phyloP scores from a whole-genome alignment of 2,329 filamentous ascomycete genomes.

The Lasiodiplodia gonubiensis region DNA sequence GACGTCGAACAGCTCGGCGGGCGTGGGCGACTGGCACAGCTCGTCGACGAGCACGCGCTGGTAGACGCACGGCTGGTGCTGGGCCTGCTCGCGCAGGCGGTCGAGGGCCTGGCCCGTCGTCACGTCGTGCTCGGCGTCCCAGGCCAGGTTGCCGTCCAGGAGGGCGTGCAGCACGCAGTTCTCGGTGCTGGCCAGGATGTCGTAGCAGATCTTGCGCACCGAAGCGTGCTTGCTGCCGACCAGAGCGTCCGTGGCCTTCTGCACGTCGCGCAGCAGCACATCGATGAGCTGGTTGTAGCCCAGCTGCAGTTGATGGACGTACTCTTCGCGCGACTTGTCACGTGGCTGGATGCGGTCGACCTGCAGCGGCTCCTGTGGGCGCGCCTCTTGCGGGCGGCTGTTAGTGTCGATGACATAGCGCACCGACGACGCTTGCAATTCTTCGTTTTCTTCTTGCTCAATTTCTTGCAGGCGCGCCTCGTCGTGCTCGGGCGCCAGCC shows the following conservation, averaged over 20 bases:
- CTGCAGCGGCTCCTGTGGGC: conserved; percentile 22
- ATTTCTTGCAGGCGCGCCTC: conserved; percentile 24
- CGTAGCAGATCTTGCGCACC: conserved; percentile 29
- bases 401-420: conserved; percentile 13
- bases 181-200: conserved; percentile 29
- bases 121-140: conserved; percentile 29
- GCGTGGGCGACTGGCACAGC: conserved; percentile 28
- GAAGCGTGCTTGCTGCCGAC: conserved; percentile 25
- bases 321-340: conserved; percentile 29
- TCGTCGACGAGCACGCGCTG: conserved; percentile 30
- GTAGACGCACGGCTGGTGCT: conserved; percentile 28
- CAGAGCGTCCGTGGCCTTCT: conserved; percentile 14
- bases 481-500: conserved; percentile 24
- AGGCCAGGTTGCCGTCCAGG: conserved; percentile 30
- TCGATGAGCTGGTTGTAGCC: conserved; percentile 30
- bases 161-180: conserved; percentile 29
- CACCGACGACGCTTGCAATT: conserved; percentile 24
- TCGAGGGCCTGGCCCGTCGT: conserved; percentile 16
- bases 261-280: conserved; percentile 27
- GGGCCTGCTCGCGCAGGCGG: conserved; percentile 24
- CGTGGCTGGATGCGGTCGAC: conserved; percentile 26
- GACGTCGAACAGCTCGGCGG: conserved; percentile 28
- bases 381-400: background rate
- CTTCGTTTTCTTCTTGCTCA: conserved; percentile 27
- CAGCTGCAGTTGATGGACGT: conserved; percentile 27